phyloP scores from a whole-genome alignment of 2,329 filamentous ascomycete species.

The Elsinoe fawcettii region DNA sequence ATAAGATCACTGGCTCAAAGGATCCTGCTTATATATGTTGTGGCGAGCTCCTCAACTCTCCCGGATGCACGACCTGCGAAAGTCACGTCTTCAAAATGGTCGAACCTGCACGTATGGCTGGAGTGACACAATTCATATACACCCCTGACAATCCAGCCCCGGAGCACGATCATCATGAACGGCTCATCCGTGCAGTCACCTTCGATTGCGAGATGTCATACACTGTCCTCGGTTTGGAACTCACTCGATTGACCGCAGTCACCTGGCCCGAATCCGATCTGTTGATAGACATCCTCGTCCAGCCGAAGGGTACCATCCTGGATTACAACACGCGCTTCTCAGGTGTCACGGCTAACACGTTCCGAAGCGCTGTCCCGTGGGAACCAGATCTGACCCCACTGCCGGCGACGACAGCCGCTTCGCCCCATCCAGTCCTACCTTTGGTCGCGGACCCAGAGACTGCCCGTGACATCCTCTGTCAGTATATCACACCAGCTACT shows the following conservation, averaged over 20 bases:
- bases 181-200: constrained; percentile 54
- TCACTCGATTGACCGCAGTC: constrained; percentile 81
- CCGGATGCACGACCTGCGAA: constrained; percentile 64
- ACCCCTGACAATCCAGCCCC: constrained; percentile 60
- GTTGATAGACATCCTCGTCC: constrained; percentile 76
- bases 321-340: constrained; percentile 92
- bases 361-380: constrained; percentile 58
- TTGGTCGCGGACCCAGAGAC: constrained; percentile 67
- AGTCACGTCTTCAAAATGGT: constrained; percentile 84
- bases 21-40: constrained; percentile 71
- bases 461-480: constrained; percentile 71
- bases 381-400: constrained; percentile 18
- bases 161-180: constrained; percentile 30
- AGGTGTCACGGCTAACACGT: constrained; percentile 72
- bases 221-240: constrained; percentile 77
- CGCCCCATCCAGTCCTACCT: constrained; percentile 39
- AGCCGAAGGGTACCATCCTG: constrained; percentile 72
- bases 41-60: constrained; percentile 62
- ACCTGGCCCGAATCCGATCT: constrained; percentile 72
- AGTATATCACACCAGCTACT: constrained; percentile 64
- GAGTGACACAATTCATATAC: constrained; percentile 67
- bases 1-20: constrained; percentile 48
- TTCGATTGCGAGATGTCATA: constrained; percentile 99
- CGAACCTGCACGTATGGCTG: constrained; percentile 66
- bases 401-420: constrained; percentile 16